These are phyloP conservation scores for Heterobasidion occidentale DNA, from an alignment of 1,284 basidiomycete genomes.

Conservation along the genomic window DNA sequence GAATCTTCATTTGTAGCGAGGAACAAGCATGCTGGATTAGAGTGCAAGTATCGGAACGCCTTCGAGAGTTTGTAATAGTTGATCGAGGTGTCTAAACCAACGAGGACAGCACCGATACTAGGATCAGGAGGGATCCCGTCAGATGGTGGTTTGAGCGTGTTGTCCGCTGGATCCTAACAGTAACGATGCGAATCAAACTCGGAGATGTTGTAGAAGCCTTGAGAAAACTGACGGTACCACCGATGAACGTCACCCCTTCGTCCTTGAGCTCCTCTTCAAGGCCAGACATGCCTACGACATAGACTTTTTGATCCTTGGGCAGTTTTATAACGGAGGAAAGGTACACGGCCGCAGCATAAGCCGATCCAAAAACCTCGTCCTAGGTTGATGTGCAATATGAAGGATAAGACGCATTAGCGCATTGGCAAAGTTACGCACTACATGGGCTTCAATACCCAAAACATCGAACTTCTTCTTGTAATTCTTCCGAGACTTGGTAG, in stretches of 20 bases:
- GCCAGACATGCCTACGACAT: conserved; percentile 90
- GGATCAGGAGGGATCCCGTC: conserved; percentile 71
- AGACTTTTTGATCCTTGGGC: conserved; percentile 90
- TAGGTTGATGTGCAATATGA: conserved; percentile 21
- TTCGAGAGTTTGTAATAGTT: conserved; percentile 94
- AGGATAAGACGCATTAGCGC: background rate
- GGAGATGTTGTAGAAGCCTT: background rate
- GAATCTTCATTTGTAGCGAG: conserved; percentile 92
- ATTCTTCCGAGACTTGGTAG: conserved; percentile 83
- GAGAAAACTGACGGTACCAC: conserved; percentile 70
- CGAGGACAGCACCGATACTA: conserved; percentile 83
- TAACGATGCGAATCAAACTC: background rate
- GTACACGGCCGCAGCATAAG: conserved; percentile 91
- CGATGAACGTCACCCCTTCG: conserved; percentile 75
- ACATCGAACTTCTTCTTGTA: conserved; percentile 91
- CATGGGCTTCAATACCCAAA: conserved; percentile 79
- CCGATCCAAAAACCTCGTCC: conserved; percentile 96
- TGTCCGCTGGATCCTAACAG: conserved; percentile 73
- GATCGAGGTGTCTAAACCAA: conserved; percentile 73
- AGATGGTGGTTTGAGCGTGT: conserved; percentile 65
- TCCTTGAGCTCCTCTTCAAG: conserved; percentile 88
- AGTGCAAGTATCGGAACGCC: conserved; percentile 85
- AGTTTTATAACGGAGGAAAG: conserved; percentile 85
- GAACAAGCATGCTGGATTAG: conserved; percentile 77
- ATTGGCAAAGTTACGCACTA: conserved; percentile 45